Percentiles rank a stretch among this genome's conserved stretches.
Conservation (phyloP, 2,329 filamentous ascomycete species). For the Claviceps sp. region DNA sequence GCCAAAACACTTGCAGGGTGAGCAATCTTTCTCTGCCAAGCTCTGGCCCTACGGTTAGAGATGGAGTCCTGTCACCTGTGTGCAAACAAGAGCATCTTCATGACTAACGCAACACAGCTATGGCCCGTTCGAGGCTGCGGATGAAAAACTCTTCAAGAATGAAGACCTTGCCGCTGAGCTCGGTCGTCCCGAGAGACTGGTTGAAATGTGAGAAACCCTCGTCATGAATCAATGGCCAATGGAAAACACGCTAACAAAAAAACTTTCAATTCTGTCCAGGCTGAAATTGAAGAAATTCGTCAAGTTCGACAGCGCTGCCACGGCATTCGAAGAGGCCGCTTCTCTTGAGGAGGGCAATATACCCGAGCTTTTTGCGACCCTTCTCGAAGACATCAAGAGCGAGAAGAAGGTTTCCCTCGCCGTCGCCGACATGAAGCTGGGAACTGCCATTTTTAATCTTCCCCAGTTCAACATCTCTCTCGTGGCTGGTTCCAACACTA, state of each 20-base stretch:
- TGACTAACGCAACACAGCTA: slow-evolving; percentile 49
- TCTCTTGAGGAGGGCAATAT: slow-evolving; percentile 89
- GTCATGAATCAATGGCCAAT: not conserved
- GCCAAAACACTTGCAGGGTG: slow-evolving; percentile 79
- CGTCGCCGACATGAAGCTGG: slow-evolving; percentile 86
- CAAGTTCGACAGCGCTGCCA: slow-evolving; percentile 90
- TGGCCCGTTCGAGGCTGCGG: slow-evolving; percentile 93
- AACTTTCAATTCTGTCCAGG: slow-evolving; percentile 27
- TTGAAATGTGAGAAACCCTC: slow-evolving; percentile 54
- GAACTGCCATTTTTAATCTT: slow-evolving; percentile 82
- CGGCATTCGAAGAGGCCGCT: slow-evolving; percentile 80
- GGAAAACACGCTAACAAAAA: not conserved
- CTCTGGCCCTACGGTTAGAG: not conserved
- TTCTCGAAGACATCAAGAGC: slow-evolving; percentile 84
- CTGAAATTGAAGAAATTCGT: slow-evolving; percentile 93
- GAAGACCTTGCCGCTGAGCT: slow-evolving; percentile 66
- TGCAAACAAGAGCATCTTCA: not conserved
- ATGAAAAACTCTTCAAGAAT: slow-evolving; percentile 94
- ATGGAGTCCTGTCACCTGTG: not conserved
- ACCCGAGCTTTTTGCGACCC: slow-evolving; percentile 66
- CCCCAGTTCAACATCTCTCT: slow-evolving; percentile 76
- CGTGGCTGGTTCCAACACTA: slow-evolving; percentile 46
- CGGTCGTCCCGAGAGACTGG: slow-evolving; percentile 69
- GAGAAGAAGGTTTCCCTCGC: slow-evolving; percentile 95
- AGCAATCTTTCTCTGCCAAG: slow-evolving; percentile 19